Evolutionary conservation across 2,329 filamentous ascomycete species (phyloP), one percentile per base, ranked within the genome.

Genomic region (Bipolaris victoriae): DNA sequence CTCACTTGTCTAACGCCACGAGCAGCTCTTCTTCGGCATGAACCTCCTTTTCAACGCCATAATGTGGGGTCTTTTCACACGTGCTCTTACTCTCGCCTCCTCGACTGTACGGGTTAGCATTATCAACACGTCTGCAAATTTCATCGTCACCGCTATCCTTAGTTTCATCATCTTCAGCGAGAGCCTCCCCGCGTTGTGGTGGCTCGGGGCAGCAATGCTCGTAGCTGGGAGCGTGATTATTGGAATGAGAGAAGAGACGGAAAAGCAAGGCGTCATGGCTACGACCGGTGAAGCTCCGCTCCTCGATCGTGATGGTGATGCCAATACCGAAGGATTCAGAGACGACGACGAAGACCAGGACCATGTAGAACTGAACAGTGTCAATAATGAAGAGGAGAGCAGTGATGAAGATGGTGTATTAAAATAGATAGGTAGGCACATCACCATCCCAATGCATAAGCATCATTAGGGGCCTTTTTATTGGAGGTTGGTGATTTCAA

Each of bases 61-160:
- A 76, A 94, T 94, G 90, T 94, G 90, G 90, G 87, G 88, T 0
- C 83, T 94, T 46, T 94, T 93, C 79, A 94, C 90, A 6, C 84
- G 86, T 48, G 90, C 90, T 50, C 84, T 94, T n/a, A 86, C 90
- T 0, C 83, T 85, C 16, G 89, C 90, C 13, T 84, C 85, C 56
- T 92, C 89, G 1, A 92, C 90, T 7, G 91, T 90, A 0, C 89
- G 91, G 70, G 90, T 93, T 47, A 89, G 86, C 64, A 89, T 94
- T 72, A 86, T 94, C 75, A 94, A 94, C 76, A 93, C 90, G 2
- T 91, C 89, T 13, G 83, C 89, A 55, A 94, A 94, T 78, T 94
- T 94, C 75, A 83, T 94, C 77, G 77, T 92, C 59, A 93, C 90
- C 0, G 90, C 90, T 7, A 63, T 93, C 6, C 80, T 93, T 18